A percentile compares a stretch with the other conserved stretches of the same genome.
Evolutionary conservation across 108 stramenopile species (phyloP).

Genomic region (Nannochloropsis oceanica): DNA sequence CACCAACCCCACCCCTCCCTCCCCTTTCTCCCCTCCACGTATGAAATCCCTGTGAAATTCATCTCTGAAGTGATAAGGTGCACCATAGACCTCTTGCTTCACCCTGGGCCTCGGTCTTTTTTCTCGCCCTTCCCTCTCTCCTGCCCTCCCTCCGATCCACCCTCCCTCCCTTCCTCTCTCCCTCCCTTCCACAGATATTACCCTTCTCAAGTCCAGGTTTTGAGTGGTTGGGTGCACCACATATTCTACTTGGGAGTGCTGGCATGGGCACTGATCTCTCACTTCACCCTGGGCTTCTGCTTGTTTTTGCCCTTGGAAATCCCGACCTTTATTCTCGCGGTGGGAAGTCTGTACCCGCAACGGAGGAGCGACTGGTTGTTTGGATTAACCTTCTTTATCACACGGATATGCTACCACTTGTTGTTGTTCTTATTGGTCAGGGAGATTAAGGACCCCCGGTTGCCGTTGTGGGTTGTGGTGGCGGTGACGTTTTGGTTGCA

Average conservation of each 20-base stretch:
- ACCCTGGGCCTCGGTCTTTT: neutral
- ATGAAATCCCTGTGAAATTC: neutral
- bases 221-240: neutral
- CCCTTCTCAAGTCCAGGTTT: neutral
- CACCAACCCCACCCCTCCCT: neutral
- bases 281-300: neutral
- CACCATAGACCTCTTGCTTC: neutral
- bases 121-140: neutral
- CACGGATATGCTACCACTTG: neutral
- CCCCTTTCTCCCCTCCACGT: neutral
- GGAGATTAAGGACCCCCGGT: neutral
- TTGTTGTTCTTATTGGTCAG: neutral
- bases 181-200: neutral
- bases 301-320: neutral
- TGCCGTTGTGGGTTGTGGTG: neutral
- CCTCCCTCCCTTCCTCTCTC: neutral
- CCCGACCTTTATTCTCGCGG: neutral
- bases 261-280: neutral
- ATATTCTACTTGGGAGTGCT: neutral
- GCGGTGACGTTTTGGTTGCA: neutral
- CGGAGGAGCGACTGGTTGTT: neutral
- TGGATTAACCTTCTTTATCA: neutral
- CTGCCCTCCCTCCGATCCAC: neutral
- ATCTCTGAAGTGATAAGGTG: neutral
- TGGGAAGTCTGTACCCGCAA: neutral